Evolutionary conservation across 495 filamentous ascomycete species (phyloP), one percentile per base, ranked within the genome.

Genomic region (Penicillium riverlandense): DNA sequence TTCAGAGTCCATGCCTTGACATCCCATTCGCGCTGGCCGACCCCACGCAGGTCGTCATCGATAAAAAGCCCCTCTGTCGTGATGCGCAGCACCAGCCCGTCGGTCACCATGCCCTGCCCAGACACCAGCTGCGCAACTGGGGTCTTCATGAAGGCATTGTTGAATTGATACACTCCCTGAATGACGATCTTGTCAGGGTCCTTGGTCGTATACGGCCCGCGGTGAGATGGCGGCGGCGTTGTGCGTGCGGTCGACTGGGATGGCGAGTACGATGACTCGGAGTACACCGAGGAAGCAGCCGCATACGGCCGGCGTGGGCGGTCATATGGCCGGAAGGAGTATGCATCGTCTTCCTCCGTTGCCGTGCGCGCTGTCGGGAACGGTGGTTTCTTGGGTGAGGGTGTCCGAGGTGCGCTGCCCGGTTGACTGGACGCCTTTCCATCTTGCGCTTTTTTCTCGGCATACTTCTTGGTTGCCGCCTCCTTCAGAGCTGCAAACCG

Each of bases 1-100:
- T 90, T 96, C 66, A 98, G 77, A 10, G 88, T 95, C 92, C 92
- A 96, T 12, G 91, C 90, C 59, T 96, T 96, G 62, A 96, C 78
- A 59, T 98, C 92, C 94, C 94, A 98, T 67, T 97, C 94, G 38
- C 92, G 78, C 60, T 95, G 88, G 13, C 84, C 80, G 2, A 95
- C 84, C 34, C 82, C 82, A 12, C 89, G 80, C 32, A 96, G 71
- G 53, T 96, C 92, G 59, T 97, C 94, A 58, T 98, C 92, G 52
- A 98, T 88, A 62, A 97, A 97, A 30, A 96, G 77, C 4, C 92
- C 92, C 61, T 95, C 92, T 2, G 83, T 90, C 2, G 81, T 87
- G 54, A 95, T 88, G 9, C 81, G 77, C 35, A 96, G 77, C 35
- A 95, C 79, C 28, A 96, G 71, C 0, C 90, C 90, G 60, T 95